Conservation (phyloP, 371 early-diverging fungal species). For the Globomyces sp. region DNA sequence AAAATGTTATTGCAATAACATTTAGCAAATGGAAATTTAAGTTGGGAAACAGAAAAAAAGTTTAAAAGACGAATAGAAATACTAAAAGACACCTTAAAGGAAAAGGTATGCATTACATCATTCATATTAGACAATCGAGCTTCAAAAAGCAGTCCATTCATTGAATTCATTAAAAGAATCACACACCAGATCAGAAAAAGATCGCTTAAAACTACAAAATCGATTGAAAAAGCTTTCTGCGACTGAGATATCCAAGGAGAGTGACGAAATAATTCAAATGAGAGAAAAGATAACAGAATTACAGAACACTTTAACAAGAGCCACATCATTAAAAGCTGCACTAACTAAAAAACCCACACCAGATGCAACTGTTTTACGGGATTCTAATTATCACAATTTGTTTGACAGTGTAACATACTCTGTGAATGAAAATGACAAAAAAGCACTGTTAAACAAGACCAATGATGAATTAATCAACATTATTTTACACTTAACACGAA, state of each 20-base stretch:
- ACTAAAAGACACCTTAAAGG: conserved; percentile 27
- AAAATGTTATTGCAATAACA: too few relatives aligned
- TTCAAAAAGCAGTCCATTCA: background rate
- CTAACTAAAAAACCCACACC: too few relatives aligned
- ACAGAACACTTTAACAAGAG: background rate
- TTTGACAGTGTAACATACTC: too few relatives aligned
- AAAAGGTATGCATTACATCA: background rate
- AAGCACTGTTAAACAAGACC: too few relatives aligned
- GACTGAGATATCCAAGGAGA: too few relatives aligned
- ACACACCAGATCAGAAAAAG: conserved; percentile 24
- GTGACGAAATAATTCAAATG: too few relatives aligned
- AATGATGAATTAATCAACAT: too few relatives aligned
- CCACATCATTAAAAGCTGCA: background rate
- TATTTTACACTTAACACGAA: too few relatives aligned
- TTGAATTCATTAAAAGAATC: conserved; percentile 23
- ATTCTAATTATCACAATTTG: too few relatives aligned
- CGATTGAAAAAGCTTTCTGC: conserved; percentile 15
- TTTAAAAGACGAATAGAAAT: conserved; percentile 19
- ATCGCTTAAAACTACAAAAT: conserved; percentile 25
- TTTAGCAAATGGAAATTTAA: background rate
- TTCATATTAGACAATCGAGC: conserved; percentile 23
- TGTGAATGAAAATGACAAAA: too few relatives aligned
- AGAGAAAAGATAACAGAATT: background rate
- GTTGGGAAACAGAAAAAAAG: conserved; percentile 20
- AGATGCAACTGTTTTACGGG: too few relatives aligned